Evolutionary conservation across 2,329 filamentous ascomycete genomes (phyloP), one percentile per base, ranked within the genome.

Genomic region (Metarhizium anisopliae): DNA sequence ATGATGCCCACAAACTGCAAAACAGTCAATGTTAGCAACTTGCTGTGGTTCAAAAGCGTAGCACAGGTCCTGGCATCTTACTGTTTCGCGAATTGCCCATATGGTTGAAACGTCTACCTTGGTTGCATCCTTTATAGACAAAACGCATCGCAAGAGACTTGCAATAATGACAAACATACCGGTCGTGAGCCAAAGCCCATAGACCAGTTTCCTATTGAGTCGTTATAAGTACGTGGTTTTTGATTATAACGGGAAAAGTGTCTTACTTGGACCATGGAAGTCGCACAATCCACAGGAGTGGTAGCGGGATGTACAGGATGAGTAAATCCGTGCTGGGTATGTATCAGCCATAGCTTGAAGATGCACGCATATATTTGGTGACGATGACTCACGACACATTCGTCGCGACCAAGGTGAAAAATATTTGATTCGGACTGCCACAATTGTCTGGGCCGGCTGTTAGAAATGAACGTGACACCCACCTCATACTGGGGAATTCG

Each of bases 11-110:
- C 60, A 55, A 64, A 63, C 62, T 63, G 52, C 16, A 11, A 7
- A 11, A 11, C 32, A 11, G 32, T 35, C 6, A 2, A 7, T 7
- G 1, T 35, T 11, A 35, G 32, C 32, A 10, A 35, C 6, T 2
- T 7, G 10, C 32, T 3, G 3, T 1, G 25, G 25, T 4, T 25
- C 25, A 25, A 25, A 25, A 25, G 25, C 25, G 25, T 25, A 25
- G 25, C 25, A 25, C 25, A 25, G 25, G 25, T 4, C 25, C 25
- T 25, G 40, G 40, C 13, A 6, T 35, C 60, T 59, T 47, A 62
- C 61, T 6, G 62, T 64, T 55, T 64, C 62, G 56, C 63, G 61
- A 52, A 64, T 65, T 3, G 63, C 61, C 62, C 62, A 64, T 29
- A 64, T 64, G 16, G 61, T 64, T 8, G 58, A 59, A 2, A 64